phyloP scores from a whole-genome alignment of 139 green algal species.

The Limnomonas spitsbergensis region DNA sequence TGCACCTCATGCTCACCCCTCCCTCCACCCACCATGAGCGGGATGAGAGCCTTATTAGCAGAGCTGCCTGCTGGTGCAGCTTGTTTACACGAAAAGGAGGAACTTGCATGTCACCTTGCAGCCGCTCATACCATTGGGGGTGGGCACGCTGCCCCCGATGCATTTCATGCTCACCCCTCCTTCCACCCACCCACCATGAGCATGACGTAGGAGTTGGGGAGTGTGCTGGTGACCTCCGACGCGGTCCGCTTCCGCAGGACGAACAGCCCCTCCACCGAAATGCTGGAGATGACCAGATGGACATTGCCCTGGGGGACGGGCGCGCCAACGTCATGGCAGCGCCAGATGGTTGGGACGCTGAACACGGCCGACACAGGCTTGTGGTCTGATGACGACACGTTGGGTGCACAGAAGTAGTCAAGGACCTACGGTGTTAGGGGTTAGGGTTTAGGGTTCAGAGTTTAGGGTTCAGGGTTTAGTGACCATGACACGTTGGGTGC shows the following conservation, averaged over 20 bases:
- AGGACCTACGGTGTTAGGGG: too few relatives aligned
- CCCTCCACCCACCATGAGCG: too few relatives aligned
- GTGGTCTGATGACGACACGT: conserved; percentile 63
- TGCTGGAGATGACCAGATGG: conserved; percentile 4
- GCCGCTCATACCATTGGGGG: too few relatives aligned
- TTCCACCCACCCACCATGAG: conserved; percentile 1
- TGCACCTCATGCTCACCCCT: too few relatives aligned
- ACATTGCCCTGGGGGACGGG: background rate
- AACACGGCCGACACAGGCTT: conserved; percentile 60
- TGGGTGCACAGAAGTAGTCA: conserved; percentile 49
- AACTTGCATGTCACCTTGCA: too few relatives aligned
- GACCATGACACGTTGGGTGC: conserved; percentile 45
- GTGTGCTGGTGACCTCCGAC: background rate
- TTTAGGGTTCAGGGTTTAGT: too few relatives aligned
- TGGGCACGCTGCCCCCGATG: too few relatives aligned
- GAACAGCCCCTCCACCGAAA: conserved; percentile 17
- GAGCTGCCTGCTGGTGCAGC: too few relatives aligned
- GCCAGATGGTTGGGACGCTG: conserved; percentile 12
- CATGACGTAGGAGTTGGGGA: conserved; percentile 2
- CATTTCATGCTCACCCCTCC: too few relatives aligned
- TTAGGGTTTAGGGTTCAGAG: too few relatives aligned
- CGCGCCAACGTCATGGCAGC: background rate
- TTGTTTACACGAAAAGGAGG: too few relatives aligned
- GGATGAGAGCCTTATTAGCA: too few relatives aligned
- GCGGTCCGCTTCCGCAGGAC: conserved; percentile 13